Conservation (phyloP, 208 protist species). For the Phytomonas serpens region DNA sequence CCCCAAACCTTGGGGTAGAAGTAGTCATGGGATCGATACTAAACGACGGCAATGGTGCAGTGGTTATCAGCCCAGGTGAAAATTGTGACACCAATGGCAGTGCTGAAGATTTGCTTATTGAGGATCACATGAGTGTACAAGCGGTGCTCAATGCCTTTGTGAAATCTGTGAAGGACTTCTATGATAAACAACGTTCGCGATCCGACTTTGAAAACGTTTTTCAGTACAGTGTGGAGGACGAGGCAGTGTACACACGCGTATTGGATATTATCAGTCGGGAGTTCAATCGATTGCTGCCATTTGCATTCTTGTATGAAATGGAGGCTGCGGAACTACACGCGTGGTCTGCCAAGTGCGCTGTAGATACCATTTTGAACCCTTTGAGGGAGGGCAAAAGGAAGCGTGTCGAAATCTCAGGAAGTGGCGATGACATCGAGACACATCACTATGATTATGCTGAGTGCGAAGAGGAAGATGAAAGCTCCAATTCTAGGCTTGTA, state of each 20-base stretch:
- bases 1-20: background rate
- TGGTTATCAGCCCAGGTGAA: background rate
- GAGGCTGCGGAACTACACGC: slow-evolving; percentile 61
- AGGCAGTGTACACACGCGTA: slow-evolving; percentile 47
- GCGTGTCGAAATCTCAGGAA: slow-evolving; percentile 1
- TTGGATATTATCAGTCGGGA: slow-evolving; percentile 38
- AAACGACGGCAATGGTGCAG: slow-evolving; percentile 1
- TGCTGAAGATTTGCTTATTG: slow-evolving; percentile 13
- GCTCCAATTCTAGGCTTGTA: background rate
- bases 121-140: slow-evolving; percentile 23
- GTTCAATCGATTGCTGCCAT: slow-evolving; percentile 43
- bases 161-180: slow-evolving; percentile 38
- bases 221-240: slow-evolving; percentile 49
- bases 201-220: slow-evolving; percentile 63
- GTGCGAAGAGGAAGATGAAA: background rate
- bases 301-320: slow-evolving; percentile 55
- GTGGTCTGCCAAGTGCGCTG: slow-evolving; percentile 23
- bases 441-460: background rate
- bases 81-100: background rate
- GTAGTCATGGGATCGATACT: background rate
- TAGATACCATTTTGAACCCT: slow-evolving; percentile 7
- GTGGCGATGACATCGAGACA: background rate
- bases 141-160: slow-evolving; percentile 46
- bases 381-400: slow-evolving; percentile 1
- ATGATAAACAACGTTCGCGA: slow-evolving; percentile 26